phyloP scores from a whole-genome alignment of 139 green algal species.

The Desmodesmus armatus region DNA sequence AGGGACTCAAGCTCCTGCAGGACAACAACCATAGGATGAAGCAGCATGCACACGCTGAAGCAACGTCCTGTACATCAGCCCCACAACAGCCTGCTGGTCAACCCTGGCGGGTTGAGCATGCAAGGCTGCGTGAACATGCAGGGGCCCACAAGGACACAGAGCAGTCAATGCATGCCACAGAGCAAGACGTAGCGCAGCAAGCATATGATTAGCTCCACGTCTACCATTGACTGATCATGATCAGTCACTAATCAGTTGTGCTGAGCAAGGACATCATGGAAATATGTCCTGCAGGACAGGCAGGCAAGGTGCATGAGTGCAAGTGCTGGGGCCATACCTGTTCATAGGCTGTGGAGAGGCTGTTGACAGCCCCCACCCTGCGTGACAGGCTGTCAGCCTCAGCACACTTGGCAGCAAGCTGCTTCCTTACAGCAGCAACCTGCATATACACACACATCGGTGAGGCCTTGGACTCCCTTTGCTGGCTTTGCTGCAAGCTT shows the following conservation, averaged over 20 bases:
- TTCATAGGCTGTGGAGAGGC: slow-evolving; percentile 20
- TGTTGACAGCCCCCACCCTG: slow-evolving; percentile 11
- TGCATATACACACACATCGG: neutral
- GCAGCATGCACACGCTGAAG: too few relatives aligned
- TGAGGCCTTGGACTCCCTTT: neutral
- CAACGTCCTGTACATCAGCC: too few relatives aligned
- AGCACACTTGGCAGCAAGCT: slow-evolving; percentile 4
- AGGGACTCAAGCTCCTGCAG: too few relatives aligned
- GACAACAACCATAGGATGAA: too few relatives aligned
- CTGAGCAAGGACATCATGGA: neutral
- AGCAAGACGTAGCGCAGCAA: neutral
- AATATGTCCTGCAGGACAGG: neutral
- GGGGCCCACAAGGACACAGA: too few relatives aligned
- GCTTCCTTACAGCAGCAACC: neutral
- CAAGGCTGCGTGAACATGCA: too few relatives aligned
- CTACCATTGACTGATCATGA: too few relatives aligned
- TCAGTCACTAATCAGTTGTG: too few relatives aligned
- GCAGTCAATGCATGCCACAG: too few relatives aligned
- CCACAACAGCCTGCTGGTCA: too few relatives aligned
- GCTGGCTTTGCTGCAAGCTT: neutral
- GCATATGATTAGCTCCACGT: neutral
- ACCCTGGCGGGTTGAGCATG: too few relatives aligned
- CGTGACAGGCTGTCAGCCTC: neutral
- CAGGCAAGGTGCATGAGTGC: slow-evolving; percentile 1
- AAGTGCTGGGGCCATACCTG: neutral